Evolutionary conservation across 805 yeast genomes (phyloP), one percentile per base, ranked within the genome.

Genomic region (Kazachstania bromeliacearum): DNA sequence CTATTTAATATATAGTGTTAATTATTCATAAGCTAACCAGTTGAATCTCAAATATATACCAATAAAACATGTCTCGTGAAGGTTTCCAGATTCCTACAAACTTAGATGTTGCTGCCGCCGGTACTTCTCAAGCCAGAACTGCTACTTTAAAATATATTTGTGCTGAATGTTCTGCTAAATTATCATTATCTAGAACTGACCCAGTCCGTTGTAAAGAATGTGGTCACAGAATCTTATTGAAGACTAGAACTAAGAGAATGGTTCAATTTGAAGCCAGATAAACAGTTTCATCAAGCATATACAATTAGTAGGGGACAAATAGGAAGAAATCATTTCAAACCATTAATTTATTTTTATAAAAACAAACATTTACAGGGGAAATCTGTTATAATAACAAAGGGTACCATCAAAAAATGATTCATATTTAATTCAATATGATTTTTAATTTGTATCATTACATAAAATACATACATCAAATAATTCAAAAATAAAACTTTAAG

Each of bases 181-280:
- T 88, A 50, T 77, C 94, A 3, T 73, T 92, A 48, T 79, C 85
- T 36, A 85, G 89, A 65, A 85, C 83, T 49, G 98, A 92, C 61
- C 95, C 97, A 21, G 95, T 92, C 46, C 83, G 97, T 68, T 92
- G 98, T 67, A 88, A 87, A 65, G 95, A 88, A 50, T 92, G 98
- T 65, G 98, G 98, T 45, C 97, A 92, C 67, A 81, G 98, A 67
- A 96, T 92, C 42, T 69, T 92, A 44, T 85, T 89, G 69, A 92
- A 92, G 69, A 95, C 96, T 43, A 81, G 98, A 69, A 89, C 97
- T 34, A 84, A 88, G 71, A 77, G 97, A 69, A 85, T 89, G 94
- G 94, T 81, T 36, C 88, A 81, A 63, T 81, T 80, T 56, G 88
- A 80, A 61, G 88, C 89, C 21, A 74, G 88, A 59, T 80, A 55